Evolutionary conservation across 2,329 filamentous ascomycete species (phyloP), one percentile per base, ranked within the genome.

Genomic region (Drechmeria coniospora): DNA sequence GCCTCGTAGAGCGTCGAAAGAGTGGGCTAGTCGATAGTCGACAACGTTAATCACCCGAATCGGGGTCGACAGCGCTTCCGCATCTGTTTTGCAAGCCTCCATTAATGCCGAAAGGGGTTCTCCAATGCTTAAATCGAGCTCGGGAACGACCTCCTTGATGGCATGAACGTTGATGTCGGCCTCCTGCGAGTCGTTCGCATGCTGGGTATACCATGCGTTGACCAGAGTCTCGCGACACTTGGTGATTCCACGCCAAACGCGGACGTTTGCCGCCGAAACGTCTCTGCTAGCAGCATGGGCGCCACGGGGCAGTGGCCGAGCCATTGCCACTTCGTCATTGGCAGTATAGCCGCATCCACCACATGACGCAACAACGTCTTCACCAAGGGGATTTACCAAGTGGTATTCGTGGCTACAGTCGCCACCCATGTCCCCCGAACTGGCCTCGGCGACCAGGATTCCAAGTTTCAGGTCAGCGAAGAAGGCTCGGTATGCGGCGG

Each of bases 401-500:
- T 94, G 90, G 47, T 92, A 98, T 45, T 98, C 90, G 48, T 98
- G 90, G 49, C 86, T 95, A 21, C 93, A 56, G 38, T 76, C 78
- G 9, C 90, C 90, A 18, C 90, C 90, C 70, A 98, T 98, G 38
- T 83, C 81, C n/a, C 90, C 90, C 1, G 87, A 94, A 49, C 86
- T 86, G 6, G 90, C 90, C 40, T 82, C 74, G 2, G 87, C 87
- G 13, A 92, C 75, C 1, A 92, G 51, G 38, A 90, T 82, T 0
- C 83, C 83, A 10, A 98, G 51, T 38, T 77, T 83, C 19, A 98
- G 60, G 32, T 92, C 81, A 24, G 79, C 57, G 42, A 98, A 92
- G 27, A 98, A 68, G 12, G 64, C 64, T 9, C 61, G 63, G 47
- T 98, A 98, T 2, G 79, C 78, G 21, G 52, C 50, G 27, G 79